These are phyloP conservation scores for Phialemonium atrogriseum DNA, from an alignment of 2,329 filamentous ascomycete genomes.

Conservation along the genomic window DNA sequence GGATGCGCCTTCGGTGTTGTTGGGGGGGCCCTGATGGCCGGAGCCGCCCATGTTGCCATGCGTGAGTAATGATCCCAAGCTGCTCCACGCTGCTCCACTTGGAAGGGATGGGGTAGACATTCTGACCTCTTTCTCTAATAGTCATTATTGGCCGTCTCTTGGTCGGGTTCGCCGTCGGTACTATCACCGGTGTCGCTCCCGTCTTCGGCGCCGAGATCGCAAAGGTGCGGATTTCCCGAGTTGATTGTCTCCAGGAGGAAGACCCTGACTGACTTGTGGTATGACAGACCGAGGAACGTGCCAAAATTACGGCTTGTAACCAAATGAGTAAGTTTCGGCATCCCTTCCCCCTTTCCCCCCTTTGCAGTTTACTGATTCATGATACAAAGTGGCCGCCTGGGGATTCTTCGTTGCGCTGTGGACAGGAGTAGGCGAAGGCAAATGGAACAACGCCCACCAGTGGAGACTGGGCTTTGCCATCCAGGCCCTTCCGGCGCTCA, in stretches of 20 bases:
- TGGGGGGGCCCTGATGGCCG: slow-evolving; percentile 30
- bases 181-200: slow-evolving; percentile 30
- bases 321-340: slow-evolving; percentile 26
- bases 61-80: slow-evolving; percentile 18
- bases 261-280: neutral
- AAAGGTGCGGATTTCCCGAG: slow-evolving; percentile 17
- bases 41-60: slow-evolving; percentile 30
- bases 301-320: slow-evolving; percentile 29
- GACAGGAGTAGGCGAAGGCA: slow-evolving; percentile 29
- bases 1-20: slow-evolving; percentile 30
- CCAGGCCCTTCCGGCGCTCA: slow-evolving; percentile 23
- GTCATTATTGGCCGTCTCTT: slow-evolving; percentile 29
- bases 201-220: slow-evolving; percentile 33
- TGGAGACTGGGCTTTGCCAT: slow-evolving; percentile 31
- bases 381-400: slow-evolving; percentile 35
- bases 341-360: no score
- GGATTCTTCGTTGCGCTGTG: slow-evolving; percentile 31
- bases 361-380: neutral
- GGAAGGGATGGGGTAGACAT: slow-evolving; percentile 3
- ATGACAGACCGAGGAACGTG: slow-evolving; percentile 24
- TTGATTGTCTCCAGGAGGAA: neutral
- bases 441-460: slow-evolving; percentile 28
- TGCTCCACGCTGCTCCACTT: no score
- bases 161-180: slow-evolving; percentile 29
- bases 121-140: no score